These are phyloP conservation scores for Epichloe brachyelytri DNA, from an alignment of 2,329 filamentous ascomycete genomes.

Conservation along the genomic window DNA sequence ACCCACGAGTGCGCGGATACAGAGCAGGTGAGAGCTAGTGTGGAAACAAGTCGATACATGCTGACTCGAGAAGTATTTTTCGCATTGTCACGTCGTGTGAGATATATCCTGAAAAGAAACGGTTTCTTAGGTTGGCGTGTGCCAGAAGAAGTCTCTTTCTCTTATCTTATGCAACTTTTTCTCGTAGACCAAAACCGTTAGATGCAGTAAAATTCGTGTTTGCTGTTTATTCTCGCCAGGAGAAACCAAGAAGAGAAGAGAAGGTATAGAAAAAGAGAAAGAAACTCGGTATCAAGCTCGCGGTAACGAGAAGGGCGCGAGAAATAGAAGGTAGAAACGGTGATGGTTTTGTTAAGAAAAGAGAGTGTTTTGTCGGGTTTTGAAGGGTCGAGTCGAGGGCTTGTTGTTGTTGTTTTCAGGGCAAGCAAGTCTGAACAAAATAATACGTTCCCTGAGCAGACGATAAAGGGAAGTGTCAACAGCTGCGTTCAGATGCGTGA, in stretches of 20 bases:
- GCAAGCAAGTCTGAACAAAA: not conserved
- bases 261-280: not conserved
- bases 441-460: not conserved
- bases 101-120: conserved; percentile 5
- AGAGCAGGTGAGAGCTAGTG: conserved; percentile 18
- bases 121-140: not conserved
- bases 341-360: not conserved
- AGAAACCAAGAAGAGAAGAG: conserved; percentile 1
- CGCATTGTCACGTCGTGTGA: not conserved
- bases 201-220: not conserved
- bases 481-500: not conserved
- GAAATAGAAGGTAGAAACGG: not conserved
- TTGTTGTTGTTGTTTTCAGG: not conserved
- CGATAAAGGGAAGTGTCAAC: not conserved
- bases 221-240: conserved; percentile 2
- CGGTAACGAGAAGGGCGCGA: not conserved
- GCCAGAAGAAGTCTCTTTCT: not conserved
- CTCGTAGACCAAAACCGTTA: not conserved
- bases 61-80: not conserved
- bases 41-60: conserved; percentile 8
- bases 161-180: not conserved
- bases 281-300: not conserved
- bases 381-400: not conserved
- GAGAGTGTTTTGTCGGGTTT: not conserved
- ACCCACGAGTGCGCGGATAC: conserved; percentile 64